These are phyloP conservation scores for Fomitiporia mediterranea DNA, from an alignment of 1,284 basidiomycete genomes.

Conservation along the genomic window DNA sequence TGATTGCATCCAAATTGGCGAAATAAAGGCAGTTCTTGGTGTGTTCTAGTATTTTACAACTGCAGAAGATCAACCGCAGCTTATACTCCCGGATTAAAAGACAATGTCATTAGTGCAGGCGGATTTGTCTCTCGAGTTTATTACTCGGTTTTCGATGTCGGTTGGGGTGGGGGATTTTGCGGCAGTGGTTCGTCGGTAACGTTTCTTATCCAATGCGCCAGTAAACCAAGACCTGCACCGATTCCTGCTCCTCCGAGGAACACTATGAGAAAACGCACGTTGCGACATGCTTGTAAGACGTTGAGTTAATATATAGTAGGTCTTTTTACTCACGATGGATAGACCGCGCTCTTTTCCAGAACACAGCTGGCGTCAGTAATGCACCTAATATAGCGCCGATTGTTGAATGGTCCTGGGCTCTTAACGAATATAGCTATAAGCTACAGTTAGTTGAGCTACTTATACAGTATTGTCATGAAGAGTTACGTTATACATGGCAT, in stretches of 20 bases:
- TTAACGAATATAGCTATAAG: constrained; percentile 15
- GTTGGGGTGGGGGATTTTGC: neutral
- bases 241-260: constrained; percentile 19
- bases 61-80: too few species aligned
- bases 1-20: neutral
- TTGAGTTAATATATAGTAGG: neutral
- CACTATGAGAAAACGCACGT: constrained; percentile 3
- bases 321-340: constrained; percentile 16
- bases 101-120: too few species aligned
- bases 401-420: constrained; percentile 20
- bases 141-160: neutral
- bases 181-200: constrained; percentile 12
- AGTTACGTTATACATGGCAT: constrained; percentile 18
- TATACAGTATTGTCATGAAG: neutral
- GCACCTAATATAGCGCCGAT: constrained; percentile 19
- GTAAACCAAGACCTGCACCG: constrained; percentile 17
- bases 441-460: neutral
- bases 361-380: constrained; percentile 15
- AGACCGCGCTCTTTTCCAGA: constrained; percentile 19
- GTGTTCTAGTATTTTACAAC: too few species aligned
- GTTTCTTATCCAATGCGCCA: constrained; percentile 18
- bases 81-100: too few species aligned
- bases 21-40: neutral
- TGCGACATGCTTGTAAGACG: neutral
- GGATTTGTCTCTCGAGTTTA: too few species aligned